Evolutionary conservation across 2,329 filamentous ascomycete genomes (phyloP).

Genomic region (Tolypocladium amazonense): DNA sequence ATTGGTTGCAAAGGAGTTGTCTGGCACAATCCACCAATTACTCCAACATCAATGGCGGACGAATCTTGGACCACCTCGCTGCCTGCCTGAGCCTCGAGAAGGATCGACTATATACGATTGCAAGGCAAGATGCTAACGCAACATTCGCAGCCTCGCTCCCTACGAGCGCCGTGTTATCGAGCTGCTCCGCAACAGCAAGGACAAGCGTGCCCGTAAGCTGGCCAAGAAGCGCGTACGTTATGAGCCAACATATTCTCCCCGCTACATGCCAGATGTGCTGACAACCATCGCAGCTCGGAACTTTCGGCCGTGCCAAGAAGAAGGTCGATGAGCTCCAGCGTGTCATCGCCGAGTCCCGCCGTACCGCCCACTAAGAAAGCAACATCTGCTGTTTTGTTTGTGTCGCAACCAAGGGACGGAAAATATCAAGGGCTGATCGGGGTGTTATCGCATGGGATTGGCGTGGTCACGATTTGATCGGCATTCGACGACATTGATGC

Average conservation of each 20-base stretch:
- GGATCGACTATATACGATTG: neutral
- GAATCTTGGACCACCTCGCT: neutral
- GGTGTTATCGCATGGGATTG: slow-evolving; percentile 22
- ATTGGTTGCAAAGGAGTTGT: neutral
- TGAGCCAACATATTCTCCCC: neutral
- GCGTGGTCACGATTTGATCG: slow-evolving; percentile 24
- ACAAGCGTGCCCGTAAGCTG: slow-evolving; percentile 98
- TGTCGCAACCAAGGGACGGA: neutral
- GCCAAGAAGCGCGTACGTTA: slow-evolving; percentile 91
- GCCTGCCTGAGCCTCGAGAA: neutral
- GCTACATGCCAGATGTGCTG: neutral
- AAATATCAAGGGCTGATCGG: neutral
- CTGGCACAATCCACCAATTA: neutral
- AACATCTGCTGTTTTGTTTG: neutral
- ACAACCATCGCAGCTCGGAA: slow-evolving; percentile 63
- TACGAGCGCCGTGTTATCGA: slow-evolving; percentile 99
- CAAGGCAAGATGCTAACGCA: slow-evolving; percentile 16
- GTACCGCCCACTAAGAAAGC: slow-evolving; percentile 44
- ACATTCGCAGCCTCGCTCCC: slow-evolving; percentile 57
- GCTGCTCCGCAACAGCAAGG: slow-evolving; percentile 97
- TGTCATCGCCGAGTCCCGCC: slow-evolving; percentile 93
- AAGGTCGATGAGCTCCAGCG: slow-evolving; percentile 99
- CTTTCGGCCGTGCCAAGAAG: slow-evolving; percentile 95
- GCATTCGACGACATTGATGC: slow-evolving; percentile 19
- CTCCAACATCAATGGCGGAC: neutral